phyloP scores from a whole-genome alignment of 148 eudicot genomes.

The Tetragonia tetragonoides region DNA sequence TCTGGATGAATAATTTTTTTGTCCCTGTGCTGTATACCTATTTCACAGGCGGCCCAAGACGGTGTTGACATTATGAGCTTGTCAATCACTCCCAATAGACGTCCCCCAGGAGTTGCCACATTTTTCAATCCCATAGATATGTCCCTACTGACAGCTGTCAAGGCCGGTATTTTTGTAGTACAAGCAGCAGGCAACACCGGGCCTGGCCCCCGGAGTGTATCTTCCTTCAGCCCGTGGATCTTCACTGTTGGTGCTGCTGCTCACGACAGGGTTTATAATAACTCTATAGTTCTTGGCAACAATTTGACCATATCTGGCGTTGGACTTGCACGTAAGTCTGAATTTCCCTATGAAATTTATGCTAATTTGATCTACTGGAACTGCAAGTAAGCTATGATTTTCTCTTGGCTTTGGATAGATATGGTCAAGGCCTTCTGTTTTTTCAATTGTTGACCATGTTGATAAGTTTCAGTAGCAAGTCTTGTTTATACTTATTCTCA shows the following conservation, averaged over 20 bases:
- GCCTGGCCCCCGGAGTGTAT: constrained; percentile 86
- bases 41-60: constrained; percentile 92
- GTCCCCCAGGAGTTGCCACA: constrained; percentile 97
- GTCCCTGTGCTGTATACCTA: constrained; percentile 12
- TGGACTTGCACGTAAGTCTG: constrained; percentile 92
- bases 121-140: constrained; percentile 97
- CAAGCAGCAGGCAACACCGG: constrained; percentile 99
- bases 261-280: constrained; percentile 83
- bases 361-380: background rate
- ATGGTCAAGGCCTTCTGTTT: too few species aligned
- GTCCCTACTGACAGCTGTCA: constrained; percentile 86
- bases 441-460: too few species aligned
- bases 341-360: background rate
- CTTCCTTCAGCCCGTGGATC: constrained; percentile 99
- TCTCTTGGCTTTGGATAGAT: background rate
- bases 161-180: constrained; percentile 87
- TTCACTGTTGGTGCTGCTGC: constrained; percentile 96
- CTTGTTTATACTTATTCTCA: too few species aligned
- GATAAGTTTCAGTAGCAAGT: too few species aligned
- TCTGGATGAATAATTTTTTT: background rate
- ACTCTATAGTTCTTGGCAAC: constrained; percentile 81
- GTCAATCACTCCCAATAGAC: constrained; percentile 97
- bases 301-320: constrained; percentile 71
- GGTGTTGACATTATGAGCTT: constrained; percentile 95
- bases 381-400: background rate